phyloP scores from a whole-genome alignment of 2,329 filamentous ascomycete species.

The Hypoxylon sp. region DNA sequence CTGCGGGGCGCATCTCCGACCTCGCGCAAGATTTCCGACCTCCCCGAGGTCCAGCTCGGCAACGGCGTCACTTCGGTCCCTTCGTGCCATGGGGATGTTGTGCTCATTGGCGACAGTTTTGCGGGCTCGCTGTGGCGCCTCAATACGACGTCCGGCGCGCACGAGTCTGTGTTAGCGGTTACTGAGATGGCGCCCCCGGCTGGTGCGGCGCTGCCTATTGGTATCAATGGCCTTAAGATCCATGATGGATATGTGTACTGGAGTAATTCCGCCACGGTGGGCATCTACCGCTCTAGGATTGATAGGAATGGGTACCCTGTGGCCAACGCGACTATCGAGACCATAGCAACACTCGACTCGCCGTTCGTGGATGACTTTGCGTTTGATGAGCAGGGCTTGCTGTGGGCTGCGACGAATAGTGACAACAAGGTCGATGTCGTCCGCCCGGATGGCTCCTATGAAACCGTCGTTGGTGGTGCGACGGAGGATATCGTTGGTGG shows the following conservation, averaged over 20 bases:
- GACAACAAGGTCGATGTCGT: conserved; percentile 45
- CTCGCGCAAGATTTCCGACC: conserved; percentile 41
- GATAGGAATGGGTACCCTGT: conserved; percentile 33
- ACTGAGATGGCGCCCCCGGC: conserved; percentile 47
- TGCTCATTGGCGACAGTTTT: conserved; percentile 51
- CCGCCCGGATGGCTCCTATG: conserved; percentile 21
- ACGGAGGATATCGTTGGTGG: conserved; percentile 43
- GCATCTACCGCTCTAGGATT: conserved; percentile 45
- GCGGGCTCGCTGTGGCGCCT: conserved; percentile 50
- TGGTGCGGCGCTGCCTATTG: conserved; percentile 33
- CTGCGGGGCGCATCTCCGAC: conserved; percentile 17
- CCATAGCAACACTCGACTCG: conserved; percentile 38
- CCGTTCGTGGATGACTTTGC: conserved; percentile 50
- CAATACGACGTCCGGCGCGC: conserved; percentile 44
- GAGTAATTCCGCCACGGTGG: conserved; percentile 45
- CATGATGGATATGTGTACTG: conserved; percentile 50
- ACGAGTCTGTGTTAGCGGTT: conserved; percentile 42
- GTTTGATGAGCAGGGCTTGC: conserved; percentile 37
- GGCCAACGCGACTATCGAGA: conserved; percentile 37
- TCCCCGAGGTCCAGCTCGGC: conserved; percentile 39
- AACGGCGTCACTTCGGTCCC: conserved; percentile 50
- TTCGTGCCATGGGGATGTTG: conserved; percentile 25
- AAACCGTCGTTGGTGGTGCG: conserved; percentile 39
- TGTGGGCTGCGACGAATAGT: conserved; percentile 45
- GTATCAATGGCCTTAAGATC: conserved; percentile 53